These are phyloP conservation scores for Diaporthe caulivora DNA, from an alignment of 2,329 filamentous ascomycete species.

Conservation along the genomic window DNA sequence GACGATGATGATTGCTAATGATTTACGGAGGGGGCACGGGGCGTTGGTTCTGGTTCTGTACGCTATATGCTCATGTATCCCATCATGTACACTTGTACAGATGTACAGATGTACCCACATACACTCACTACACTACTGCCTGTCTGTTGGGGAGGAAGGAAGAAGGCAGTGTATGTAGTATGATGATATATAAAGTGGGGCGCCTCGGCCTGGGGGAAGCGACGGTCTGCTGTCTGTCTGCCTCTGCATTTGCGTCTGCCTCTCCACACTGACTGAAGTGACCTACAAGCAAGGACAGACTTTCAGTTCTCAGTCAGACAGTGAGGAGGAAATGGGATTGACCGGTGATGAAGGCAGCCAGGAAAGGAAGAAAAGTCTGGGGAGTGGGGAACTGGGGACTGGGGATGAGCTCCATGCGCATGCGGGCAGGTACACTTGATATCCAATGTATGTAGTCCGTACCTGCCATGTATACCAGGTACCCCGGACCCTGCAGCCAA, in stretches of 20 bases:
- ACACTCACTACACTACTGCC: too few relatives aligned
- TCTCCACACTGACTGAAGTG: not conserved
- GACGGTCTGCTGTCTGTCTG: too few relatives aligned
- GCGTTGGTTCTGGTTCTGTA: not conserved
- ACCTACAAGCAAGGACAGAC: too few relatives aligned
- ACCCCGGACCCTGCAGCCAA: conserved; percentile 12
- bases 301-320: too few relatives aligned
- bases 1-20: not conserved
- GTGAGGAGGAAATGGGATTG: not conserved
- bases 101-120: too few relatives aligned
- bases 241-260: too few relatives aligned
- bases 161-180: not conserved
- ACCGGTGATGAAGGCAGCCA: not conserved
- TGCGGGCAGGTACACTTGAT: too few relatives aligned
- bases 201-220: conserved; percentile 23
- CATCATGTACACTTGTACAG: too few relatives aligned
- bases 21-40: not conserved
- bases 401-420: too few relatives aligned
- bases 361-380: not conserved
- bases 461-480: not conserved
- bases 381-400: not conserved
- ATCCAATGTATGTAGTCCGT: too few relatives aligned
- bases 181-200: not conserved
- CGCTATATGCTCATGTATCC: too few relatives aligned
- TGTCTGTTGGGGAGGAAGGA: too few relatives aligned